phyloP scores from a whole-genome alignment of 2,329 filamentous ascomycete genomes.

The Fusarium hainanense region DNA sequence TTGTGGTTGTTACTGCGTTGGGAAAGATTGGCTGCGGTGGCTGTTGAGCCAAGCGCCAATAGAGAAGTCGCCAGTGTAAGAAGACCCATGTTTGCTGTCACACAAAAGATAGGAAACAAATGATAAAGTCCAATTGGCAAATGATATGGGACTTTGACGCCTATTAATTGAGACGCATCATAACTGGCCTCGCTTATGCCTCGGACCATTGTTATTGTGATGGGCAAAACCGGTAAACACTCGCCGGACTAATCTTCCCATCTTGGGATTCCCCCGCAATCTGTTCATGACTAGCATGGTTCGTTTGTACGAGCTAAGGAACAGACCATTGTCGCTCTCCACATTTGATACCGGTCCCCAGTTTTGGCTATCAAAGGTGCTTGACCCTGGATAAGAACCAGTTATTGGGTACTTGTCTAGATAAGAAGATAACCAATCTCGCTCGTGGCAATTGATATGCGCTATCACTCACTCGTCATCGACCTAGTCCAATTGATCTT shows the following conservation, averaged over 20 bases:
- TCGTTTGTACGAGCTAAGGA: not conserved
- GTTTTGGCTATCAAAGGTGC: not conserved
- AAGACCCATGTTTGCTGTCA: conserved; percentile 8
- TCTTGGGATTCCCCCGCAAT: conserved; percentile 17
- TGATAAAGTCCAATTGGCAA: not conserved
- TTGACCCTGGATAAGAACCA: not conserved
- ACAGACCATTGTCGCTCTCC: not conserved
- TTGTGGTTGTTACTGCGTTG: conserved; percentile 15
- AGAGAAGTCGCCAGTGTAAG: conserved; percentile 19
- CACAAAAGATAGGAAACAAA: not conserved
- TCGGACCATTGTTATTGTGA: not conserved
- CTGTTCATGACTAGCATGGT: not conserved
- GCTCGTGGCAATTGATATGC: not conserved
- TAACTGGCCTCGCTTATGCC: not conserved
- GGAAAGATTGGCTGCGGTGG: conserved; percentile 7
- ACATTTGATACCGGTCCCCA: conserved; percentile 7
- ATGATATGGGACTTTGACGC: not conserved
- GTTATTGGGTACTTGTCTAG: not conserved
- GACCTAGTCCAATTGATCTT: fast-evolving
- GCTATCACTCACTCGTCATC: not conserved
- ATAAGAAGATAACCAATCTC: not conserved
- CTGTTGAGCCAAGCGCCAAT: conserved; percentile 7
- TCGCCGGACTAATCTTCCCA: conserved; percentile 2
- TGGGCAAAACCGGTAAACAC: conserved; percentile 23
- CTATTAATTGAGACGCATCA: not conserved